Conservation (phyloP, 2,329 filamentous ascomycete genomes). For the Fusarium scirpi region DNA sequence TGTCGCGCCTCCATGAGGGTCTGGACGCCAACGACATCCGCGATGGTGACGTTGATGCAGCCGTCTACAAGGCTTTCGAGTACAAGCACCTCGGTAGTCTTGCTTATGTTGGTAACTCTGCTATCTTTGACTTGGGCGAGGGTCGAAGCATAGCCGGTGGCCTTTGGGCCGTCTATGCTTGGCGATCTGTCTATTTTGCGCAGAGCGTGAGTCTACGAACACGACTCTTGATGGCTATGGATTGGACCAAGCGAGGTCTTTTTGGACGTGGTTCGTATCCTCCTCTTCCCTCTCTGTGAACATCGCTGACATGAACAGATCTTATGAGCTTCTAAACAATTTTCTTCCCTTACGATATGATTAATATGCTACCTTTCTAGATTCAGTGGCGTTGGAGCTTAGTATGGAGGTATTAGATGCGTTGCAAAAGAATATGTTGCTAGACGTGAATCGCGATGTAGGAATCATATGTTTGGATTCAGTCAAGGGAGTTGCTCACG, state of each 20-base stretch:
- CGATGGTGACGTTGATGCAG: constrained; percentile 91
- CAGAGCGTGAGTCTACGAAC: constrained; percentile 96
- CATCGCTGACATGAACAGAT: constrained; percentile 52
- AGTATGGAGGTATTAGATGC: constrained; percentile 10
- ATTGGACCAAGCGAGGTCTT: constrained; percentile 95
- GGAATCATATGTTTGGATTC: background rate
- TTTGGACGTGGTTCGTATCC: constrained; percentile 87
- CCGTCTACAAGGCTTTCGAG: constrained; percentile 93
- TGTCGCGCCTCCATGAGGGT: constrained; percentile 81
- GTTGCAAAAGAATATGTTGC: constrained; percentile 7
- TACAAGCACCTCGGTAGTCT: constrained; percentile 92
- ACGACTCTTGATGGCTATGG: constrained; percentile 90
- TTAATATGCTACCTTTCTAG: constrained; percentile 6
- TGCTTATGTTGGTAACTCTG: constrained; percentile 96
- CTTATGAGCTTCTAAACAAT: constrained; percentile 63
- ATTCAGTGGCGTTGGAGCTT: constrained; percentile 27
- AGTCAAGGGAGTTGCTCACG: constrained; percentile 1
- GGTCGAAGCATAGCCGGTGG: constrained; percentile 85
- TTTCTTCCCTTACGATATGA: background rate
- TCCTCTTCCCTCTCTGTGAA: background rate
- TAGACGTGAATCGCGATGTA: constrained; percentile 6
- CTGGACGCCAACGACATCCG: constrained; percentile 82
- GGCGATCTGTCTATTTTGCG: constrained; percentile 96
- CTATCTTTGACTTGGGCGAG: constrained; percentile 88
- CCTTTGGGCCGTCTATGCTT: constrained; percentile 92